These are phyloP conservation scores for Leucoagaricus sp. DNA, from an alignment of 1,284 basidiomycete genomes.

Conservation along the genomic window DNA sequence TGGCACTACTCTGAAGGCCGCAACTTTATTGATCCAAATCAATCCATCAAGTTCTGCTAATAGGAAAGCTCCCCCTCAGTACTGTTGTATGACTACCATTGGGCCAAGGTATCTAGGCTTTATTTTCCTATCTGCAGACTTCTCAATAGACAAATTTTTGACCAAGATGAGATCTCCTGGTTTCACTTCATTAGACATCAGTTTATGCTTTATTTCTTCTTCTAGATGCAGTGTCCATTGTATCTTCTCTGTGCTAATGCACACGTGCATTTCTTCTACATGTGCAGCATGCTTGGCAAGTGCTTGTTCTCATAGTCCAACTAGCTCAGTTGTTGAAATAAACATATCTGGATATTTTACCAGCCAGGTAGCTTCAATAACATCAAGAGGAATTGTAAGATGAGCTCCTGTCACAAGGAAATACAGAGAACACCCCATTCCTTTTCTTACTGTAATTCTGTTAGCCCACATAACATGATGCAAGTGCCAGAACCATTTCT, in stretches of 20 bases:
- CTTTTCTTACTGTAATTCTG: conserved; percentile 21
- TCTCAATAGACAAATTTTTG: neutral
- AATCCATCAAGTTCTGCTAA: conserved; percentile 30
- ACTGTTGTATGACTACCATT: conserved; percentile 27
- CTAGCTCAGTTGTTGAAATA: conserved; percentile 10
- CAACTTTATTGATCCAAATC: conserved; percentile 19
- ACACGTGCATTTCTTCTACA: conserved; percentile 9
- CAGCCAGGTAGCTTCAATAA: conserved; percentile 27
- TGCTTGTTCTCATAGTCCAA: conserved; percentile 13
- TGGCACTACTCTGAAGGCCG: conserved; percentile 25
- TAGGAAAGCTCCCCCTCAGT: conserved; percentile 30
- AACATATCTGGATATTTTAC: conserved; percentile 11
- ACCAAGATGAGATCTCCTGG: neutral
- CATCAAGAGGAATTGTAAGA: conserved; percentile 26
- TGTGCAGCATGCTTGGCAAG: conserved; percentile 16
- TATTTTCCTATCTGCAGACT: conserved; percentile 7
- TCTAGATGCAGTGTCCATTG: conserved; percentile 18
- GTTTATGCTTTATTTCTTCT: conserved; percentile 14
- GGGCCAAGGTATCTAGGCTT: conserved; percentile 2
- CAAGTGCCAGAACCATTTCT: conserved; percentile 12
- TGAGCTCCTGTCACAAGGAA: conserved; percentile 25
- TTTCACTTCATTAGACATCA: neutral
- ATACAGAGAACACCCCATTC: conserved; percentile 27
- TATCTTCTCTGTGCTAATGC: conserved; percentile 16
- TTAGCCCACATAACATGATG: conserved; percentile 24